Conservation (phyloP, 2,329 filamentous ascomycete genomes). For the Penicillium nordicum region DNA sequence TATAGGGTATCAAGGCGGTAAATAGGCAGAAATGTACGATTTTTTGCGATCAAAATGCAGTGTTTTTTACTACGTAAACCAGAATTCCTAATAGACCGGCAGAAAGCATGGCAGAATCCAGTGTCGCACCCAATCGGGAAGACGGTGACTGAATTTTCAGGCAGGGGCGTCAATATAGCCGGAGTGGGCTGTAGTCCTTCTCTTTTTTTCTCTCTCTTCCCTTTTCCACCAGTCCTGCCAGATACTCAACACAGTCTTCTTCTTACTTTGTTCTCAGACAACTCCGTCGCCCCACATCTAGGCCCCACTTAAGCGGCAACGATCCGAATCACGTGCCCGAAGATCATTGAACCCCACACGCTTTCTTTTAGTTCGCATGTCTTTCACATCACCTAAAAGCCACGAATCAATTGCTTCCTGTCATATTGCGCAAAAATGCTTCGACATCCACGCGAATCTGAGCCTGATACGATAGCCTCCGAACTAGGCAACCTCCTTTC, state of each 20-base stretch:
- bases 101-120: no score
- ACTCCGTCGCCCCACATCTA: not conserved
- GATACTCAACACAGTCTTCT: not conserved
- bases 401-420: not conserved
- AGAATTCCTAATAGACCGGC: no score
- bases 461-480: fast-evolving
- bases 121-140: no score
- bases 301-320: not conserved
- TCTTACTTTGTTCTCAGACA: not conserved
- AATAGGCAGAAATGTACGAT: no score
- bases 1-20: no score
- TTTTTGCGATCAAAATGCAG: no score
- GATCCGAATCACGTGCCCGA: not conserved
- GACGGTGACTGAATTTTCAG: no score
- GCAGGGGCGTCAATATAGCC: no score
- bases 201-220: not conserved
- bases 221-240: fast-evolving
- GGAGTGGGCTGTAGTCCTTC: no score
- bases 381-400: not conserved
- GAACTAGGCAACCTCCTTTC: fast-evolving
- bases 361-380: not conserved
- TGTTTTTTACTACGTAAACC: no score
- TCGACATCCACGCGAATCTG: not conserved
- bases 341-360: not conserved
- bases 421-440: not conserved